These are phyloP conservation scores for Penicillium odoratum DNA, from an alignment of 495 filamentous ascomycete species.

Conservation along the genomic window DNA sequence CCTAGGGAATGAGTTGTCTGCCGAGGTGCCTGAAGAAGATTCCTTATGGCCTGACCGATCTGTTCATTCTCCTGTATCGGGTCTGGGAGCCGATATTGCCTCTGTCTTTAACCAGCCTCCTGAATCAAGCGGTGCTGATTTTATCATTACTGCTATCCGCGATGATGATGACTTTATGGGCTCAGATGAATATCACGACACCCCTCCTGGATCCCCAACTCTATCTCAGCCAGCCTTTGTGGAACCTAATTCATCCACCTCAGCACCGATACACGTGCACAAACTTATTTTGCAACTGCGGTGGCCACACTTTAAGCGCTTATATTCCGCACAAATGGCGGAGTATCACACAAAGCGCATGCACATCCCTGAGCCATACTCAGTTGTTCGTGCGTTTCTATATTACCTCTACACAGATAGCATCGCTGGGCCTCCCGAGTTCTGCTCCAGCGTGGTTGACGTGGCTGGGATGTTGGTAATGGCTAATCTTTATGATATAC, in stretches of 20 bases:
- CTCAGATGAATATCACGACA: constrained; percentile 54
- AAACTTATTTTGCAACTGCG: constrained; percentile 88
- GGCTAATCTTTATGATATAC: constrained; percentile 97
- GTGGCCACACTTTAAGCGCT: constrained; percentile 92
- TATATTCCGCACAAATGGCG: constrained; percentile 91
- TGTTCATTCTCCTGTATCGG: constrained; percentile 48
- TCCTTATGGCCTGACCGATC: constrained; percentile 53
- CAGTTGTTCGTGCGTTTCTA: constrained; percentile 89
- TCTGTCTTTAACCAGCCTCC: constrained; percentile 80
- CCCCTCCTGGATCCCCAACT: constrained; percentile 30
- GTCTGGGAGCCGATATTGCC: constrained; percentile 79
- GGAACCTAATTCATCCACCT: constrained; percentile 62
- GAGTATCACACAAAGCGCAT: constrained; percentile 96
- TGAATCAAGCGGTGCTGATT: constrained; percentile 77
- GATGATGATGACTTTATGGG: constrained; percentile 60
- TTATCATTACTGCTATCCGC: constrained; percentile 75
- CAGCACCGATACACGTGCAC: constrained; percentile 86
- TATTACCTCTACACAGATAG: constrained; percentile 97
- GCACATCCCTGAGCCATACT: constrained; percentile 96
- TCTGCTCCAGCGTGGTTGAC: constrained; percentile 71
- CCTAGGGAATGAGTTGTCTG: constrained; percentile 71
- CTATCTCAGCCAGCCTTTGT: constrained; percentile 60
- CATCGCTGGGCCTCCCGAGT: constrained; percentile 66
- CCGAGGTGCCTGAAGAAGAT: constrained; percentile 58
- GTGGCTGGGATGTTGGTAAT: constrained; percentile 96